A percentile compares a stretch with the other conserved stretches of the same genome.
phyloP scores from a whole-genome alignment of 2,329 filamentous ascomycete species.

The Paecilomyces fulvus region DNA sequence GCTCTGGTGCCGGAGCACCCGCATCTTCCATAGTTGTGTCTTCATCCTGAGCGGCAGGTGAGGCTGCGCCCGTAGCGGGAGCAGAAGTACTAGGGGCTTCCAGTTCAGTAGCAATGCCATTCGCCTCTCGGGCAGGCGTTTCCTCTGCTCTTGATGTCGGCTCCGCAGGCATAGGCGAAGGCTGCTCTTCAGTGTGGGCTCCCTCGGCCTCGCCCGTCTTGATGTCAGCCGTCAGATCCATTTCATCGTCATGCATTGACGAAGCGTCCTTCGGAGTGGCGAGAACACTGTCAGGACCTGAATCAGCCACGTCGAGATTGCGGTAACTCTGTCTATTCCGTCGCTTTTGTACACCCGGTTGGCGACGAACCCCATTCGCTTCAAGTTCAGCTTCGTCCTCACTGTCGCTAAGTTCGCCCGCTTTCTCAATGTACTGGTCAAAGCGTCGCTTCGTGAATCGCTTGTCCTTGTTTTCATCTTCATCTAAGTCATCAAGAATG shows the following conservation, averaged over 20 bases:
- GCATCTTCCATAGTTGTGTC: slow-evolving; percentile 34
- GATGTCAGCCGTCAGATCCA: slow-evolving; percentile 26
- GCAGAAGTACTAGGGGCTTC: slow-evolving; percentile 21
- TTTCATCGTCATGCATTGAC: slow-evolving; percentile 37
- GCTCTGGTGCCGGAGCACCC: slow-evolving; percentile 10
- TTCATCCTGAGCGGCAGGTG: slow-evolving; percentile 23
- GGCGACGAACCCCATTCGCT: slow-evolving; percentile 61
- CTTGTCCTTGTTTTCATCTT: slow-evolving; percentile 76
- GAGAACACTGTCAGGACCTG: slow-evolving; percentile 45
- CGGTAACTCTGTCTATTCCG: slow-evolving; percentile 55
- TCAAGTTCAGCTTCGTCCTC: slow-evolving; percentile 72
- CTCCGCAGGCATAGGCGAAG: slow-evolving; percentile 22
- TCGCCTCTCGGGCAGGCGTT: slow-evolving; percentile 21
- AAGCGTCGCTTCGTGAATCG: slow-evolving; percentile 74
- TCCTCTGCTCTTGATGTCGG: slow-evolving; percentile 23
- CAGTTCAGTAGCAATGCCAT: slow-evolving; percentile 21
- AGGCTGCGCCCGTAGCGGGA: slow-evolving; percentile 21
- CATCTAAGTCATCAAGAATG: slow-evolving; percentile 62
- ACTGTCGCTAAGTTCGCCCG: slow-evolving; percentile 77
- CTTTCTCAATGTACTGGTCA: slow-evolving; percentile 67
- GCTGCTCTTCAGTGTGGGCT: slow-evolving; percentile 24
- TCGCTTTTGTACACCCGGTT: slow-evolving; percentile 40
- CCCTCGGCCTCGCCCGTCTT: slow-evolving; percentile 35
- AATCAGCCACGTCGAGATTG: slow-evolving; percentile 48
- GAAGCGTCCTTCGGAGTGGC: slow-evolving; percentile 38